A percentile compares a stretch with the other conserved stretches of the same genome.
Evolutionary conservation across 2,329 filamentous ascomycete species (phyloP).

Genomic region (Blastomyces silverae): DNA sequence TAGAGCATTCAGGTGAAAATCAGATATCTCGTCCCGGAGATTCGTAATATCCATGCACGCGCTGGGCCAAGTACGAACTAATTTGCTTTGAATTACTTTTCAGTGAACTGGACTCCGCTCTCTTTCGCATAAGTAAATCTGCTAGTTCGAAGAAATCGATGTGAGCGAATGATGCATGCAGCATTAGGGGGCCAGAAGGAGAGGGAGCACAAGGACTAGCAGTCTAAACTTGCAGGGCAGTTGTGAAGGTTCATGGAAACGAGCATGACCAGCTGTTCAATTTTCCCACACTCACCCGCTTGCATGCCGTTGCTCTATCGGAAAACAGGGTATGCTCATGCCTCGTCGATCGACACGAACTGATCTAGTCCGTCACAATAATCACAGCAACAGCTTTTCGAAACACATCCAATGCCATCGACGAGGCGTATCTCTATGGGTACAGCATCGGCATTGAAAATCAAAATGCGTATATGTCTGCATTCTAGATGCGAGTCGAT

Average conservation of each 20-base stretch:
- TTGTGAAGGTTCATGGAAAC: not conserved
- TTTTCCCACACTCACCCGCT: not conserved
- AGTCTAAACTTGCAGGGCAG: not conserved
- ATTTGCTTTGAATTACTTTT: not conserved
- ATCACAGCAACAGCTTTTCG: not conserved
- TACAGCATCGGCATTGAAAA: constrained; percentile 3
- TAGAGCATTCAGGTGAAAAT: not conserved
- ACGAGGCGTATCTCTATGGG: not conserved
- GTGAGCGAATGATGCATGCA: not conserved
- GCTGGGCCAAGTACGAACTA: not conserved
- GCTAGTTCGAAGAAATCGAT: constrained; percentile 1
- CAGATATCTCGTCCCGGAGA: not conserved
- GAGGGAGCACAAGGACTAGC: not conserved
- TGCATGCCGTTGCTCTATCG: not conserved
- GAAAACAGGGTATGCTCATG: not conserved
- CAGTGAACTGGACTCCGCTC: not conserved
- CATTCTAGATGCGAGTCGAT: constrained; percentile 1
- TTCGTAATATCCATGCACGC: not conserved
- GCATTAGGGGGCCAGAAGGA: not conserved
- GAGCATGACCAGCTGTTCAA: constrained; percentile 9
- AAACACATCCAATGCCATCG: constrained; percentile 14
- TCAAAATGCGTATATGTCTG: not conserved
- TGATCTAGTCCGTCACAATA: not conserved
- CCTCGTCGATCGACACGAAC: not conserved
- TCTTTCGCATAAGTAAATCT: not conserved